Evolutionary conservation across 305 asterid species (phyloP).

Genomic region (Plantago rigida): DNA sequence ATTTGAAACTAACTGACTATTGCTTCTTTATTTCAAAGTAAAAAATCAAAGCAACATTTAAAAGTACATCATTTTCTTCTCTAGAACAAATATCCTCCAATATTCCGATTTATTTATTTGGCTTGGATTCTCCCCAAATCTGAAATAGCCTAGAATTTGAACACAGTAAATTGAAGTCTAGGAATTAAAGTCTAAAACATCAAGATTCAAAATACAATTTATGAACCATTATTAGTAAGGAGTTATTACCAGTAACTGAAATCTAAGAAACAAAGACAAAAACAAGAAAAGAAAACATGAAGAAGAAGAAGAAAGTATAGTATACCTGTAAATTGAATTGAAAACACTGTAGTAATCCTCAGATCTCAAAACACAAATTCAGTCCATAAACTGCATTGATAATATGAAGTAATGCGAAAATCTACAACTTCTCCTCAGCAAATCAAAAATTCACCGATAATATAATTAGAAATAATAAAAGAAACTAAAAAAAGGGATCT

Average conservation of each 20-base stretch:
- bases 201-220: too few relatives aligned
- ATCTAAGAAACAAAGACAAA: not conserved
- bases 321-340: slow-evolving; percentile 33
- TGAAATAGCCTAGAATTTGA: too few relatives aligned
- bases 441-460: slow-evolving; percentile 21
- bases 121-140: too few relatives aligned
- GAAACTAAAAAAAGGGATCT: not conserved
- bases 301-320: slow-evolving; percentile 6
- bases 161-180: too few relatives aligned
- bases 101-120: too few relatives aligned
- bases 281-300: slow-evolving; percentile 6
- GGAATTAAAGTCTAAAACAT: too few relatives aligned
- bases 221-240: not conserved
- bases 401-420: slow-evolving; percentile 36
- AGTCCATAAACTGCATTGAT: slow-evolving; percentile 40
- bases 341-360: slow-evolving; percentile 23
- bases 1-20: too few relatives aligned
- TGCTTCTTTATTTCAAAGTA: too few relatives aligned
- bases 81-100: too few relatives aligned
- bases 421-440: not conserved
- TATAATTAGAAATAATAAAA: slow-evolving; percentile 8
- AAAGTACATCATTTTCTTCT: too few relatives aligned
- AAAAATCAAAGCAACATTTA: too few relatives aligned
- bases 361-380: slow-evolving; percentile 48
- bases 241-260: too few relatives aligned